Evolutionary conservation across 495 filamentous ascomycete genomes (phyloP).

Genomic region (Oleoguttula mirabilis): DNA sequence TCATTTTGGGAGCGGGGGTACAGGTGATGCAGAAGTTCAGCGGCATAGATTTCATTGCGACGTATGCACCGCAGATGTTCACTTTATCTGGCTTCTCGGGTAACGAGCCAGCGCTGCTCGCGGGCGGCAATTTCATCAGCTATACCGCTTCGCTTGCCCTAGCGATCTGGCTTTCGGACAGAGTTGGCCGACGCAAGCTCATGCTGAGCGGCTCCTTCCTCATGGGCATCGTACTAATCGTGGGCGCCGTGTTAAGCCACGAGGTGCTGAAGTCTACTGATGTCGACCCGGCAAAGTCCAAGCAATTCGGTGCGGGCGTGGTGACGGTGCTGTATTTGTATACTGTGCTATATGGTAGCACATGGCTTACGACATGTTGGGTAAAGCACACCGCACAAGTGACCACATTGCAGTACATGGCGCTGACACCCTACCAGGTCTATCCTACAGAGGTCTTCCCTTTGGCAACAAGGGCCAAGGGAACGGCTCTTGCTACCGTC

Average conservation of each 20-base stretch:
- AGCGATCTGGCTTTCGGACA: constrained; percentile 5
- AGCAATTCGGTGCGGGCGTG: constrained; percentile 8
- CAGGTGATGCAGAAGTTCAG: constrained; percentile 56
- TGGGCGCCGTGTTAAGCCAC: constrained; percentile 4
- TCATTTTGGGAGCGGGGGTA: constrained; percentile 55
- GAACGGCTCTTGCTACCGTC: constrained; percentile 57
- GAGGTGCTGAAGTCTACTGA: constrained; percentile 1
- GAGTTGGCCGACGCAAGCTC: constrained; percentile 5
- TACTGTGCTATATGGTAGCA: constrained; percentile 30
- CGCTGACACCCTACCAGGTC: background rate
- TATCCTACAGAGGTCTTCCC: constrained; percentile 50
- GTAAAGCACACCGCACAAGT: background rate
- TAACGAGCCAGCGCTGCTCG: background rate
- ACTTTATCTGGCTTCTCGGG: background rate
- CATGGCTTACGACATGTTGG: background rate
- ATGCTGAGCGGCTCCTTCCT: constrained; percentile 7
- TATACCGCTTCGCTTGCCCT: background rate
- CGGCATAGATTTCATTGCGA: background rate
- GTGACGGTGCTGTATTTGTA: constrained; percentile 34
- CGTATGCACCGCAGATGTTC: background rate
- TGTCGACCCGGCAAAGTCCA: constrained; percentile 4
- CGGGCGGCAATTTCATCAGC: background rate
- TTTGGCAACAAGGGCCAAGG: constrained; percentile 50
- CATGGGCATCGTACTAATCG: constrained; percentile 5
- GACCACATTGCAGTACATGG: background rate